These are phyloP conservation scores for Coprinellus aureogranulatus DNA, from an alignment of 768 basidiomycete species.

Conservation along the genomic window DNA sequence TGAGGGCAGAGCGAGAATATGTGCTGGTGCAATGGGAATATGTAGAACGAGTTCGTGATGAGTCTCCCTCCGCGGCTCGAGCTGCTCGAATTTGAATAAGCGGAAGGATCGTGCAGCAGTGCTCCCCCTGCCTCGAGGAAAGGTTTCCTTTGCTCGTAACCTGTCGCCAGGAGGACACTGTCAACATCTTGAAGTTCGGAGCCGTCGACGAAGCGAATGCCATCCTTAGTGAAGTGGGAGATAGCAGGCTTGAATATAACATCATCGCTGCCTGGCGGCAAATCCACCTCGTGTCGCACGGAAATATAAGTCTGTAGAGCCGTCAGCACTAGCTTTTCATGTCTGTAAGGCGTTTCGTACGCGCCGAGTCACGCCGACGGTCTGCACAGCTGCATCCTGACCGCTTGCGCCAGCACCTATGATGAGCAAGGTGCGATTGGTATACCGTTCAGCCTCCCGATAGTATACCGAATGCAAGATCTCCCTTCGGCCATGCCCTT, in stretches of 20 bases:
- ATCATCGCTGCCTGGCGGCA: constrained; percentile 17
- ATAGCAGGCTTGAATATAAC: constrained; percentile 42
- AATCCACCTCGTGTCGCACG: constrained; percentile 25
- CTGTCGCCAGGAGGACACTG: constrained; percentile 50
- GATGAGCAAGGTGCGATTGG: constrained; percentile 44
- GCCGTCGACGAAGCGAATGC: constrained; percentile 49
- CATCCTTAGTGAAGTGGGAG: constrained; percentile 43
- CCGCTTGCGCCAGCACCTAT: constrained; percentile 47
- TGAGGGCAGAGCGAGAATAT: constrained; percentile 49
- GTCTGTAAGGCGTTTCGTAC: constrained; percentile 26
- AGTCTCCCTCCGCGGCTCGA: constrained; percentile 18
- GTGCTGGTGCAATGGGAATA: constrained; percentile 54
- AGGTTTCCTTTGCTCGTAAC: constrained; percentile 52
- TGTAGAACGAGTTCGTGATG: constrained; percentile 49
- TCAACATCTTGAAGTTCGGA: constrained; percentile 39
- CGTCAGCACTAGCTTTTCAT: not conserved
- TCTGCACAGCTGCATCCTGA: constrained; percentile 45
- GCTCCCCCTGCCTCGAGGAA: constrained; percentile 35
- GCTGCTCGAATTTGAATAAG: constrained; percentile 23
- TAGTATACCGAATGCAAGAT: constrained; percentile 56
- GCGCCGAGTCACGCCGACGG: constrained; percentile 36
- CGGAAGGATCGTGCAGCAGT: constrained; percentile 28
- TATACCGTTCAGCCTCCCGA: constrained; percentile 43
- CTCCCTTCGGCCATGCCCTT: constrained; percentile 26
- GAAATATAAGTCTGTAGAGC: constrained; percentile 27